Evolutionary conservation across 306 rosid genomes (phyloP).

Genomic region (Amphicarpaea edgeworthii): DNA sequence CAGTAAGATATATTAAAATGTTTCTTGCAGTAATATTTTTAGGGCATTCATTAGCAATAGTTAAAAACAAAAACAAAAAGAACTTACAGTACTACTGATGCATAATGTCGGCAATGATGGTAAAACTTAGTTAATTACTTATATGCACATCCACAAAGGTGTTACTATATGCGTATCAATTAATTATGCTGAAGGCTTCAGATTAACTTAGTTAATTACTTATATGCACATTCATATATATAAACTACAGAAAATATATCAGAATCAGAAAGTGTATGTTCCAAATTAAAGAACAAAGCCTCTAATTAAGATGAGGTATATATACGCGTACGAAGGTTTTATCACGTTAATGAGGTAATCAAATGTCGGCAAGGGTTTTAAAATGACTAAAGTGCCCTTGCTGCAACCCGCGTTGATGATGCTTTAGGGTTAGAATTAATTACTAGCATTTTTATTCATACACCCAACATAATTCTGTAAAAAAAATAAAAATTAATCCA

Average conservation of each 20-base stretch:
- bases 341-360: constrained; percentile 19
- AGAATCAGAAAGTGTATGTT: neutral
- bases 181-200: too few species aligned
- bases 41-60: neutral
- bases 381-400: constrained; percentile 40
- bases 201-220: too few species aligned
- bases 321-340: neutral
- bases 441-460: neutral
- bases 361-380: constrained; percentile 38
- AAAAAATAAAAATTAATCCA: neutral
- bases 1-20: neutral
- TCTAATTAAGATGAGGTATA: neutral
- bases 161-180: too few species aligned
- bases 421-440: neutral
- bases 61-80: neutral
- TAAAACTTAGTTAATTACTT: neutral
- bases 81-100: neutral
- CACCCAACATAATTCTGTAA: neutral
- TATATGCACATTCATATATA: too few species aligned
- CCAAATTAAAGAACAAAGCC: too few species aligned
- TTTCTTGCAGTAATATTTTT: neutral
- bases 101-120: too few species aligned
- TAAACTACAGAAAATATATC: too few species aligned
- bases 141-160: neutral
- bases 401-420: neutral